These are phyloP conservation scores for Trichophyton equinum DNA, from an alignment of 2,329 filamentous ascomycete genomes.

Conservation along the genomic window DNA sequence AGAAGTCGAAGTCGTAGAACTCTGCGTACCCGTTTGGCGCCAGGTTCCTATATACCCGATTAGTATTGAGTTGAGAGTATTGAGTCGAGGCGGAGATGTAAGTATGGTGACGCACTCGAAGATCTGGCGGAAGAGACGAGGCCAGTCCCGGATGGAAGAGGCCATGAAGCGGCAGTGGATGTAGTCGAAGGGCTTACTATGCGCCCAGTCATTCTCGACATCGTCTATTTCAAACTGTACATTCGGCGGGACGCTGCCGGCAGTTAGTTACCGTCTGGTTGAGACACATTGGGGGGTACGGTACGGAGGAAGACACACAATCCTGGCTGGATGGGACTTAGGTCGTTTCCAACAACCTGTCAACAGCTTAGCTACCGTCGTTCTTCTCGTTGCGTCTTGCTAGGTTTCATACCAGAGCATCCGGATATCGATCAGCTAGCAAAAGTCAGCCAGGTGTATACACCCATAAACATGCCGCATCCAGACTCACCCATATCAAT, in stretches of 20 bases:
- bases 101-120: neutral
- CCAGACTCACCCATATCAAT: slow-evolving; percentile 24
- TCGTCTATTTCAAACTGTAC: slow-evolving; percentile 51
- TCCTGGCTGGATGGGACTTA: slow-evolving; percentile 12
- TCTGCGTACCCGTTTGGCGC: slow-evolving; percentile 28
- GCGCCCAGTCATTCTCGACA: slow-evolving; percentile 47
- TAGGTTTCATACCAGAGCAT: neutral
- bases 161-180: slow-evolving; percentile 43
- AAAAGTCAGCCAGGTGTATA: neutral
- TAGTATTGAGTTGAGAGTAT: neutral
- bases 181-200: slow-evolving; percentile 42
- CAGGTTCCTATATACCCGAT: slow-evolving; percentile 4
- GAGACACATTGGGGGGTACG: neutral
- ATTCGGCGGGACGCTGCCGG: slow-evolving; percentile 44
- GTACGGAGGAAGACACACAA: slow-evolving; percentile 17
- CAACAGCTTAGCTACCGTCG: neutral
- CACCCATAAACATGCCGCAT: neutral
- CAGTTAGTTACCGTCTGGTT: slow-evolving; percentile 11
- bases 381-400: neutral
- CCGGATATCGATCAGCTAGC: neutral
- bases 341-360: slow-evolving; percentile 13
- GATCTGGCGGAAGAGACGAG: slow-evolving; percentile 10
- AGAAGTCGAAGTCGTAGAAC: slow-evolving; percentile 18
- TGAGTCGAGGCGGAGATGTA: neutral
- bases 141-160: slow-evolving; percentile 42